These are phyloP conservation scores for Mucor irregularis DNA, from an alignment of 371 early-diverging fungal species.

Conservation along the genomic window DNA sequence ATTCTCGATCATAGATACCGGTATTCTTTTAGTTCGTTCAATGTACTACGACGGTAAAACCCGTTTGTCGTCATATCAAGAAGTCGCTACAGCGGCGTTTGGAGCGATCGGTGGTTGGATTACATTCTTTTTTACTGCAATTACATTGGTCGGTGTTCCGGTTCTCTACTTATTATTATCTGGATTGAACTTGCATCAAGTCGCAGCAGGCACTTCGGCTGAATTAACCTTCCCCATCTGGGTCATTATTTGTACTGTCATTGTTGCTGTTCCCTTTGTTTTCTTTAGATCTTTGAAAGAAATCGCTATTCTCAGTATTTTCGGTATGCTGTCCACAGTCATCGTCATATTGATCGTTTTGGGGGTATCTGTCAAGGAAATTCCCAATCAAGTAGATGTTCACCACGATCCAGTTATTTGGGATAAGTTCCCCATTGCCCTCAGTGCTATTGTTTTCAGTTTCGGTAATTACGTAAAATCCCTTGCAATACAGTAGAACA, in stretches of 20 bases:
- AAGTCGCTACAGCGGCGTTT: constrained; percentile 66
- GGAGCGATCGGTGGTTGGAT: constrained; percentile 64
- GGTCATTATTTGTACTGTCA: constrained; percentile 63
- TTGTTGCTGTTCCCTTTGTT: constrained; percentile 71
- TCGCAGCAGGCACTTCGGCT: constrained; percentile 29
- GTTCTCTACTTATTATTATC: constrained; percentile 75
- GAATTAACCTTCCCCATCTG: constrained; percentile 47
- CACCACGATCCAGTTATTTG: constrained; percentile 47
- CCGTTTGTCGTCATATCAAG: constrained; percentile 43
- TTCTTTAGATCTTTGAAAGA: constrained; percentile 75
- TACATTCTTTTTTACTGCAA: constrained; percentile 65
- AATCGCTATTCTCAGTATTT: constrained; percentile 55
- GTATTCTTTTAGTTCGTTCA: constrained; percentile 70
- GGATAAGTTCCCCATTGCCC: constrained; percentile 56
- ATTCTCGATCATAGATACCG: constrained; percentile 66
- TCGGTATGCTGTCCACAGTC: constrained; percentile 33
- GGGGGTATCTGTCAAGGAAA: constrained; percentile 22
- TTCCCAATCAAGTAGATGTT: constrained; percentile 11
- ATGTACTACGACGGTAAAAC: constrained; percentile 67
- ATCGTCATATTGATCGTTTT: constrained; percentile 30
- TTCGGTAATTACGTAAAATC: constrained; percentile 35
- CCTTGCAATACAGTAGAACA: background rate
- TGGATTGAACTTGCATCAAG: constrained; percentile 58
- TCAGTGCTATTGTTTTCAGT: constrained; percentile 62
- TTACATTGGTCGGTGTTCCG: constrained; percentile 66